Evolutionary conservation across 1,284 basidiomycete genomes (phyloP), one percentile per base, ranked within the genome.

Genomic region (Entoloma clypeatum): DNA sequence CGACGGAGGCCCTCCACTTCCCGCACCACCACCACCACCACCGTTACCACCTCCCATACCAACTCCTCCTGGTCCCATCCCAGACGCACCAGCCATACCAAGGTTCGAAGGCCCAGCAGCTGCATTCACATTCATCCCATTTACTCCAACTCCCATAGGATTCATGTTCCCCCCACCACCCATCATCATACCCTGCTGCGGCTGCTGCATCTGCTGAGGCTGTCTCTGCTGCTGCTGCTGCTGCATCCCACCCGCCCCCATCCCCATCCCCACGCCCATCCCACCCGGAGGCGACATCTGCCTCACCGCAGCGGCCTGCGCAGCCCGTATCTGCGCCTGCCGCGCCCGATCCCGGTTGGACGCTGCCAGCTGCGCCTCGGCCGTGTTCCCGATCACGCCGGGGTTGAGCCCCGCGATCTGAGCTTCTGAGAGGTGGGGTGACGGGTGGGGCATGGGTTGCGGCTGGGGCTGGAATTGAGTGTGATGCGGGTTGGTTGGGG

Each of bases 261-360:
- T n/a, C n/a, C n/a, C n/a, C n/a, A n/a, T n/a, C n/a, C n/a, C n/a
- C n/a, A n/a, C n/a, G n/a, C n/a, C n/a, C n/a, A n/a, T n/a, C n/a
- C n/a, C n/a, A n/a, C n/a, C n/a, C n/a, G n/a, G n/a, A n/a, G n/a
- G n/a, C n/a, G n/a, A n/a, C n/a, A n/a, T n/a, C n/a, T n/a, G n/a
- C n/a, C n/a, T n/a, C n/a, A n/a, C 25, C 50, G 52, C 28, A 53
- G 51, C 36, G 63, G 60, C 36, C 29, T 61, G 59, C 5, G 59
- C 59, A 28, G 57, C 55, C 32, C 68, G 68, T 43, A 76, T 69
- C 52, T 77, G 75, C 31, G 65, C 52, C 49, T 73, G 71, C 36
- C 73, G 60, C 3, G 60, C 58, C 11, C 72, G 68, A 28, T 71
- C 62, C 3, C 72, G 67, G 7, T 61, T 51, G 5, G 49, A 44